Conservation (phyloP, 2,329 filamentous ascomycete genomes). For the Cordyceps militaris region DNA sequence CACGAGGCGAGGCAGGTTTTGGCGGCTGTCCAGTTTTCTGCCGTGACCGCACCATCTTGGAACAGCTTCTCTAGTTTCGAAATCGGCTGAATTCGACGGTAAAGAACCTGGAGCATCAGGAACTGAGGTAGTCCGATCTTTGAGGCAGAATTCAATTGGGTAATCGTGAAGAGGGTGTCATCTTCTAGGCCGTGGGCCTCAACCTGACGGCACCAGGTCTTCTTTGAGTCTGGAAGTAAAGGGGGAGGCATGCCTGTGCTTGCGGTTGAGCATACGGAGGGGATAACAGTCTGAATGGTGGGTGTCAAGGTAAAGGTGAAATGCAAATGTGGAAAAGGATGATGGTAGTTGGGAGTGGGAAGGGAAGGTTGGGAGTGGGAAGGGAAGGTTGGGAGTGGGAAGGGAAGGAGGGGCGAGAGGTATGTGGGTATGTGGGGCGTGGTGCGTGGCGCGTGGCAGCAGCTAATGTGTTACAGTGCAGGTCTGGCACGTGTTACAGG, state of each 20-base stretch:
- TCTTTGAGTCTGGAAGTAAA: background rate
- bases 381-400: background rate
- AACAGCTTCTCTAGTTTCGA: background rate
- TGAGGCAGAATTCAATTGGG: background rate
- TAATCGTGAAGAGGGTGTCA: background rate
- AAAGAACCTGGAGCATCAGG: background rate
- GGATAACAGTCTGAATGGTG: background rate
- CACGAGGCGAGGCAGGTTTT: background rate
- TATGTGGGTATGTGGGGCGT: no score
- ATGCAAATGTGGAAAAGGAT: no score
- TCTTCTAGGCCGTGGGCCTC: background rate
- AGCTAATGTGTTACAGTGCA: no score
- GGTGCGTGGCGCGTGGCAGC: no score
- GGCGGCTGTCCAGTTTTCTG: background rate
- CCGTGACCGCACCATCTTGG: background rate
- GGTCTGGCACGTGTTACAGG: no score
- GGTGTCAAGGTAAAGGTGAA: background rate
- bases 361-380: background rate
- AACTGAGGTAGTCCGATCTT: background rate
- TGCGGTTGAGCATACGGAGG: background rate
- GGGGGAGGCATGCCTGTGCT: background rate
- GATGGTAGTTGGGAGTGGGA: background rate
- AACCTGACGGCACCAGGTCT: background rate
- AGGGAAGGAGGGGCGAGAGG: background rate
- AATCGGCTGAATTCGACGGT: background rate